Base-by-base conservation (phyloP, 257 asterid genomes). In the Prunella vulgaris region DNA sequence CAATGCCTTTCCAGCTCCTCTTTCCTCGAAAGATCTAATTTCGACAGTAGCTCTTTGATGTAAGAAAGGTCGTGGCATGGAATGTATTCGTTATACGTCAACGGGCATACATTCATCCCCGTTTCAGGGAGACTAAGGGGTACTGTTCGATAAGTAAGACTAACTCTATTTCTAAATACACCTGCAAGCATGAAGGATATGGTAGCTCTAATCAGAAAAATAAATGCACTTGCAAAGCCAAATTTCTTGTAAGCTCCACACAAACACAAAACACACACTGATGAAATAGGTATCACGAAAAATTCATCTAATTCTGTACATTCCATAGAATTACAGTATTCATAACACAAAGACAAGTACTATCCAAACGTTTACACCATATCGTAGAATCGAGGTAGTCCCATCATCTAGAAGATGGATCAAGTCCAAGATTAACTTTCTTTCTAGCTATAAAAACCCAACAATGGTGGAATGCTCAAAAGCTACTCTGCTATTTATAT, bases 1-100 rank as follows among this genome's bases (percentile, higher is more conserved):
- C 97, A 91, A 62, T 94, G 96, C 88, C 97, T 89, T 80, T 94
- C 95, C 59, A 90, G 84, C 82, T 87, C 95, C 76, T 94, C 97
- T 80, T 76, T 86, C 69, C 90, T 86, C 10, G 88, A 78, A 77
- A 82, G 66, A 81, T 94, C 90, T 77, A 87, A 82, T 40, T 81
- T 78, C 3, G 95, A 88, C 17, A 78, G 79, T 38, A 94, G 69
- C 76, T 89, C 90, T 42, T 82, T 87, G 82, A 86, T 81, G 82
- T 89, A 91, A 33, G 87, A 76, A 59, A 79, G 60, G 80, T 91
- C 90, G 64, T 94, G 96, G 72, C 97, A 93, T 10, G 99, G 97
- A 70, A 93, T 88, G 73, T 90, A 79, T 67, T 94, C 96, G 32
- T 94, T 91, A 64, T 86, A 81, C 21, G 66, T 75, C 81, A 85